Evolutionary conservation across 176 grass and related monocot species (phyloP).

Genomic region (Eremochloa ophiuroides): DNA sequence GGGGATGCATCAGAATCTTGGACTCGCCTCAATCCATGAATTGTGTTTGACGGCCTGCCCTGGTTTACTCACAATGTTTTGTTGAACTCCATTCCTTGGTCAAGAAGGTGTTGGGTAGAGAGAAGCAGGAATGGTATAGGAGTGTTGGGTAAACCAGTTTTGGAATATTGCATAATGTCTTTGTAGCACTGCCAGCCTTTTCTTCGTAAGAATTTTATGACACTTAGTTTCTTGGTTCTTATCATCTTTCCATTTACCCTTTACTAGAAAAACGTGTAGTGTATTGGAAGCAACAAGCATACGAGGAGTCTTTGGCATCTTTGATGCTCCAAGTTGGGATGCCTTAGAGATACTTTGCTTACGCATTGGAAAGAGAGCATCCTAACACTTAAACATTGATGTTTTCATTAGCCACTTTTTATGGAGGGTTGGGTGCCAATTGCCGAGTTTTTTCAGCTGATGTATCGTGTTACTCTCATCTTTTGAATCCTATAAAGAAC

Average conservation of each 20-base stretch:
- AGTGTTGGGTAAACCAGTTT: background rate
- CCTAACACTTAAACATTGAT: background rate
- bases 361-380: background rate
- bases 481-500: background rate
- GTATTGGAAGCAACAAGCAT: constrained; percentile 13
- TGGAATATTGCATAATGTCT: background rate
- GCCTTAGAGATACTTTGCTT: background rate
- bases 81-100: background rate
- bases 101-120: background rate
- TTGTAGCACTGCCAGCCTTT: background rate
- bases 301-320: background rate
- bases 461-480: background rate
- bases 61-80: background rate
- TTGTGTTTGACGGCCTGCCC: background rate
- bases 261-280: background rate
- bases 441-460: background rate
- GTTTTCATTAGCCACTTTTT: background rate
- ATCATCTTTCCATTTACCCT: background rate
- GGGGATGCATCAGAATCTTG: constrained; percentile 13
- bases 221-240: constrained; percentile 7
- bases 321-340: background rate
- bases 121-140: background rate
- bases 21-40: background rate
- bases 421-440: background rate
- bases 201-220: background rate